A percentile compares a stretch with the other conserved stretches of the same genome.
Evolutionary conservation across 495 filamentous ascomycete species (phyloP).

Genomic region (Daldinia caldariorum): DNA sequence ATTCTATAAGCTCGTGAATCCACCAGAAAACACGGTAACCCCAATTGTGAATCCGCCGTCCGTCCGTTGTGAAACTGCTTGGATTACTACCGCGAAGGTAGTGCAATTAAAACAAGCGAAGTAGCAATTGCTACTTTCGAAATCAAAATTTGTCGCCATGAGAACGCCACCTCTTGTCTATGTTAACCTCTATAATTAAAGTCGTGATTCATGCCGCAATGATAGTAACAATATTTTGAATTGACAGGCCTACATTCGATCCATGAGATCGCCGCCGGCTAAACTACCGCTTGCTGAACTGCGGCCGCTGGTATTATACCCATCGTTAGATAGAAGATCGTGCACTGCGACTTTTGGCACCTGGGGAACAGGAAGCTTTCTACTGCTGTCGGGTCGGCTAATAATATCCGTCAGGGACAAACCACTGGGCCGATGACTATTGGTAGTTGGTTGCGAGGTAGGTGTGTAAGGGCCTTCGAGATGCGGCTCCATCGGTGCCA

Average conservation of each 20-base stretch:
- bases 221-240: constrained; percentile 13
- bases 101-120: constrained; percentile 40
- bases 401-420: constrained; percentile 93
- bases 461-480: constrained; percentile 58
- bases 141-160: constrained; percentile 31
- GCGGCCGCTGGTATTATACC: constrained; percentile 64
- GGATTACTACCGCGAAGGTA: constrained; percentile 29
- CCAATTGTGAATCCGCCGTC: constrained; percentile 30
- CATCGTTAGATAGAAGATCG: constrained; percentile 75
- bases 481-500: constrained; percentile 91
- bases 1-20: constrained; percentile 49
- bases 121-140: constrained; percentile 22
- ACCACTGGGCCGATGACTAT: constrained; percentile 63
- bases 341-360: constrained; percentile 90
- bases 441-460: constrained; percentile 49
- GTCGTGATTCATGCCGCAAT: constrained; percentile 47
- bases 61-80: constrained; percentile 28
- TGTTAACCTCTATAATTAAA: constrained; percentile 46
- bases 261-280: constrained; percentile 55
- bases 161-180: constrained; percentile 47
- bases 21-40: constrained; percentile 36
- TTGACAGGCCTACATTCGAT: constrained; percentile 44
- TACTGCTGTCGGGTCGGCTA: constrained; percentile 81
- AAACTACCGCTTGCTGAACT: constrained; percentile 61
- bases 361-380: constrained; percentile 93